Percentiles rank a stretch among this genome's conserved stretches.
Evolutionary conservation across 495 filamentous ascomycete species (phyloP).

Genomic region (Penicillium robsamsonii): DNA sequence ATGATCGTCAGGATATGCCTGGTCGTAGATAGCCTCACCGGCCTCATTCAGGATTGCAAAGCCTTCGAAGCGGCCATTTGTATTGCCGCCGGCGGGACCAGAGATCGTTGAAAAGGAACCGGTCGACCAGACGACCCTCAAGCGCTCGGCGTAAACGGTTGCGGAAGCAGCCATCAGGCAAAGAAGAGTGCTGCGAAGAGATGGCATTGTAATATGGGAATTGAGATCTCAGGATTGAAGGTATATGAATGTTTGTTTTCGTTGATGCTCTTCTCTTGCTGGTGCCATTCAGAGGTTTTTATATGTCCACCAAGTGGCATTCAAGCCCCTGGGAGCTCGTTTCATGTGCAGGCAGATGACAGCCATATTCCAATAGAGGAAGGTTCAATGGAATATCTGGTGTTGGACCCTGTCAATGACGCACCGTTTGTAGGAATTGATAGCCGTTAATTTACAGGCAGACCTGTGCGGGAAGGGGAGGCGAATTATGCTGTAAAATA

Average conservation of each 20-base stretch:
- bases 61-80: slow-evolving; percentile 13
- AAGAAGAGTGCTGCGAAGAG: slow-evolving; percentile 13
- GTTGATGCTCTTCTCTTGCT: not conserved
- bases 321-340: not conserved
- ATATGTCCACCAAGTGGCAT: not conserved
- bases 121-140: slow-evolving; percentile 18
- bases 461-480: not conserved
- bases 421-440: not conserved
- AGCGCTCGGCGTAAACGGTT: slow-evolving; percentile 17
- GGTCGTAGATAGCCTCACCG: slow-evolving; percentile 20
- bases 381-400: not conserved
- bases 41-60: slow-evolving; percentile 21
- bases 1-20: slow-evolving; percentile 17
- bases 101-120: slow-evolving; percentile 22
- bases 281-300: not conserved
- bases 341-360: not conserved
- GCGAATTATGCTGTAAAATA: not conserved
- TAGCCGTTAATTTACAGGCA: not conserved
- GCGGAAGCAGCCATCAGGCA: slow-evolving; percentile 13
- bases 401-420: not conserved
- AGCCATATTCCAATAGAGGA: not conserved
- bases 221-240: not conserved
- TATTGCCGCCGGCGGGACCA: slow-evolving; percentile 18
- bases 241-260: not conserved
- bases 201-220: slow-evolving; percentile 3